Base-by-base conservation (phyloP, 768 basidiomycete genomes). In the Tulasnella sp. region DNA sequence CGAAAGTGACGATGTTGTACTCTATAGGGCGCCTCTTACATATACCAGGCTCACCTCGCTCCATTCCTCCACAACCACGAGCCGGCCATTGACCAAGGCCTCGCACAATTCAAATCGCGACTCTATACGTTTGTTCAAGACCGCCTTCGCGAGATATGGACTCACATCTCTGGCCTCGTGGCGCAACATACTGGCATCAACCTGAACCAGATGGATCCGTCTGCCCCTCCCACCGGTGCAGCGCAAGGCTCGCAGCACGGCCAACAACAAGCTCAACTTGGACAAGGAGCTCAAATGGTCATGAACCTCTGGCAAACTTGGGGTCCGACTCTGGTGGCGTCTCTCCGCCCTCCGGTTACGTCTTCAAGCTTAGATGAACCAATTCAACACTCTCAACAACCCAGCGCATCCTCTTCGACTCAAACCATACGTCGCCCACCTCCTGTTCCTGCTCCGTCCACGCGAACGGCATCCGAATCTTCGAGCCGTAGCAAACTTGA, bases 61-160 rank as follows among this genome's bases (percentile, higher is more conserved):
- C 96, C 96, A 0, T 90, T 94, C 84, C 92, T 98, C 83, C 87
- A 86, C 72, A 84, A 88, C 25, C 93, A 97, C 81, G 96, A 98
- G 83, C 80, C 85, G 0, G 90, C 94, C 81, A 96, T 98, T 81
- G 96, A 98, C 82, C 88, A 88, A 17, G 85, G 91, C 6, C 88
- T 97, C 52, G 89, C 91, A 3, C 86, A 89, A 72, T 82, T 90
- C 79, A 89, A 90, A 80, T 84, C 84, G 5, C 85, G 86, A 19
- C 81, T 88, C 12, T 92, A 91, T 82, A 79, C 85, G 15, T 91
- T 90, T 81, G 75, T 93, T 7, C 92, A 92, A 79, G 87, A 88
- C 38, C 87, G 88, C 11, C 80, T 91, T 14, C 85, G 89, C 72
- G 85, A 86, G 9, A 79, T 91, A 2, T 94, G 93, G 93, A 89